These are phyloP conservation scores for Pseudonitzschia multiseries DNA, from an alignment of 108 stramenopile species.

Conservation along the genomic window DNA sequence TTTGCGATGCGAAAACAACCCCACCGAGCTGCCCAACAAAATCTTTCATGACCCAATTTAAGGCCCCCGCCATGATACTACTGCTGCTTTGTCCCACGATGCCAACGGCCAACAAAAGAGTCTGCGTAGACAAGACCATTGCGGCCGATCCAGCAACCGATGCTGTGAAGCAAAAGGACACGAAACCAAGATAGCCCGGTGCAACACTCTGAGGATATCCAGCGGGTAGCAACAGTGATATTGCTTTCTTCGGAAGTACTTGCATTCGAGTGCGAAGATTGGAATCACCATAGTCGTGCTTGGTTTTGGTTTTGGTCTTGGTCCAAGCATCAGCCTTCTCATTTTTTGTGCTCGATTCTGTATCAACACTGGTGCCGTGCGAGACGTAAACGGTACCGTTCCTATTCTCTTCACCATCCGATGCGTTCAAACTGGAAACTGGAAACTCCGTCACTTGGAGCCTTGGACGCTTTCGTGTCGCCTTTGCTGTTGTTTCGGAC, in stretches of 20 bases:
- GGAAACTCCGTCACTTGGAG: not conserved
- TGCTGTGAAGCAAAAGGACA: constrained; percentile 56
- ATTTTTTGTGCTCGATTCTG: not conserved
- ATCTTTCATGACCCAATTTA: constrained; percentile 98
- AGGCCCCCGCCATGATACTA: constrained; percentile 93
- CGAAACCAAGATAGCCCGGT: constrained; percentile 69
- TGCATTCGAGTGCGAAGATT: not conserved
- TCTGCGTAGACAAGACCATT: constrained; percentile 91
- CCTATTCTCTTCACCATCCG: not conserved
- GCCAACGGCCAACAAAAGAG: constrained; percentile 88
- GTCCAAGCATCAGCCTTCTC: not conserved
- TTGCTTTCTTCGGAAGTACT: constrained; percentile 8
- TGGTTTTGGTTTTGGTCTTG: not conserved
- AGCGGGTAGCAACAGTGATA: constrained; percentile 76
- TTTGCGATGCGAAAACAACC: constrained; percentile 85
- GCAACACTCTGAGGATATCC: constrained; percentile 76
- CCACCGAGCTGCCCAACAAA: constrained; percentile 93
- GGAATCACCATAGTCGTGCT: not conserved
- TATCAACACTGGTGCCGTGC: not conserved
- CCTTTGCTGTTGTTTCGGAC: not conserved
- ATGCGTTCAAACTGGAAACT: not conserved
- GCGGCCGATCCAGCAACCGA: constrained; percentile 73
- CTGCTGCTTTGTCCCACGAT: constrained; percentile 64
- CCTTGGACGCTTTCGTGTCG: not conserved
- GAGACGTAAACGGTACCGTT: not conserved